Evolutionary conservation across 495 filamentous ascomycete genomes (phyloP).

Genomic region (Immersiella caudata): DNA sequence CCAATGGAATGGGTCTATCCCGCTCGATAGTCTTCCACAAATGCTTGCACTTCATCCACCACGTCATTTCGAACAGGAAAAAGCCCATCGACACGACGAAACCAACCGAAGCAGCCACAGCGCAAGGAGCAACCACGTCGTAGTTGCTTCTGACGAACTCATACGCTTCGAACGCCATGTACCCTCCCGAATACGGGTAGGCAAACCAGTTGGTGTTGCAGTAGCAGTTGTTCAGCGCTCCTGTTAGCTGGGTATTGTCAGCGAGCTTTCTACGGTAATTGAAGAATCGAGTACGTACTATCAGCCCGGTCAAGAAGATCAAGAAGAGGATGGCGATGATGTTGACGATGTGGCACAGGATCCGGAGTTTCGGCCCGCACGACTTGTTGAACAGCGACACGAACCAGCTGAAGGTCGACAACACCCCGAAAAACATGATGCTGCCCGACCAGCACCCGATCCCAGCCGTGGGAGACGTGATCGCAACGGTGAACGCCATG

Average conservation of each 20-base stretch:
- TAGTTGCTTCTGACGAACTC: constrained; percentile 12
- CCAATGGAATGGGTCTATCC: neutral
- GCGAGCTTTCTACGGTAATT: neutral
- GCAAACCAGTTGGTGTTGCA: constrained; percentile 12
- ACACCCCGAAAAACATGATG: constrained; percentile 5
- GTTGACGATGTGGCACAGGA: constrained; percentile 15
- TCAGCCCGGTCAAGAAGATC: neutral
- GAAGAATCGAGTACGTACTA: neutral
- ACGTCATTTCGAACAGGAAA: neutral
- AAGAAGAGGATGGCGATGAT: constrained; percentile 8
- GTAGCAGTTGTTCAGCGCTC: constrained; percentile 33
- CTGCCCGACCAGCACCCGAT: constrained; percentile 16
- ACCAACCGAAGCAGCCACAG: neutral
- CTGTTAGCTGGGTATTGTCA: constrained; percentile 34
- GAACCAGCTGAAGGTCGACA: constrained; percentile 13
- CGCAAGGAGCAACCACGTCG: neutral
- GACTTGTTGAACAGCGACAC: constrained; percentile 4
- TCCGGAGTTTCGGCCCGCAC: neutral
- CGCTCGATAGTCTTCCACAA: neutral
- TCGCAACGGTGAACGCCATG: constrained; percentile 20
- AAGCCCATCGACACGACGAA: neutral
- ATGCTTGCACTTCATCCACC: constrained; percentile 7
- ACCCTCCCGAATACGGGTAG: constrained; percentile 26
- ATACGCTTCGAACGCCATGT: constrained; percentile 32
- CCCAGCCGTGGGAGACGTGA: constrained; percentile 18